A percentile compares a stretch with the other conserved stretches of the same genome.
phyloP scores from a whole-genome alignment of 2,329 filamentous ascomycete species.

The Trichoderma sp. region DNA sequence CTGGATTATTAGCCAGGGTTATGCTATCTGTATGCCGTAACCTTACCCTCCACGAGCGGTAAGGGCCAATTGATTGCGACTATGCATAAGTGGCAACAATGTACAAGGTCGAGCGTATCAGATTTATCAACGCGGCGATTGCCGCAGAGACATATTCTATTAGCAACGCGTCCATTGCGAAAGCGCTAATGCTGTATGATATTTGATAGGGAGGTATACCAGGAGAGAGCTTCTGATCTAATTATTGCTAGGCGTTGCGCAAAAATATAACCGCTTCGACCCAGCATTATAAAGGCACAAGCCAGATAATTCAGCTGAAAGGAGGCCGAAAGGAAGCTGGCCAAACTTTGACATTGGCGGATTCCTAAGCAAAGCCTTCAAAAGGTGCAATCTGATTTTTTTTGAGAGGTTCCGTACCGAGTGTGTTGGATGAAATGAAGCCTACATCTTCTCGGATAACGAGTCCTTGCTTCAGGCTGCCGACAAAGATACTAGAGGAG shows the following conservation, averaged over 20 bases:
- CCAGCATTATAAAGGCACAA: background rate
- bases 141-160: background rate
- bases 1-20: background rate
- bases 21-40: background rate
- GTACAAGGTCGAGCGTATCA: background rate
- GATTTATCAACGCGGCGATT: background rate
- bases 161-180: background rate
- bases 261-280: background rate
- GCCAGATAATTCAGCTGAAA: background rate
- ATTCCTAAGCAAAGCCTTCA: background rate
- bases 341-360: background rate
- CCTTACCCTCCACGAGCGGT: background rate
- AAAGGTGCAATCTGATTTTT: background rate
- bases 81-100: background rate
- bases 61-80: background rate
- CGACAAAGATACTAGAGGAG: too few species aligned
- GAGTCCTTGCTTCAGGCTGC: too few species aligned
- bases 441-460: too few species aligned
- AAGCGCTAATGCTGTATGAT: background rate
- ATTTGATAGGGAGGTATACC: background rate
- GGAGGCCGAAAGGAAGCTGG: background rate
- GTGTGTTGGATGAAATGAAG: background rate
- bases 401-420: background rate
- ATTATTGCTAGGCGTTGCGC: background rate
- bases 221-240: background rate